Base-by-base conservation (phyloP, 2,329 filamentous ascomycete species). In the Paramyrothecium sp. region DNA sequence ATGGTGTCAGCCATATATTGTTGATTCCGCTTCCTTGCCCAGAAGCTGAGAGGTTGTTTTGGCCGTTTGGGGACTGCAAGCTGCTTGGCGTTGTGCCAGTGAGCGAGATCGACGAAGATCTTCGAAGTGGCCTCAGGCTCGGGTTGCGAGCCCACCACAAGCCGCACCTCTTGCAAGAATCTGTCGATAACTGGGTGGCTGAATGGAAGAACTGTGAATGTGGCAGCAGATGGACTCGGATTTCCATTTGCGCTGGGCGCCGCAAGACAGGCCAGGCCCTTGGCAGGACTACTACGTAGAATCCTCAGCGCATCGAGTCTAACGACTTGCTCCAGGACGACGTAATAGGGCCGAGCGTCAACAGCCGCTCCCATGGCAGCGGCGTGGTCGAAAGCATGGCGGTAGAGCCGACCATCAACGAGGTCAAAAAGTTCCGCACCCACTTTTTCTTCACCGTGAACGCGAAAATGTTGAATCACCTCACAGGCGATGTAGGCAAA, bases 1-100 rank as follows among this genome's bases (percentile, higher is more conserved):
- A 81, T 79, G 71, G 89, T 89, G 58, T 90, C 86, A 2, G 82
- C 80, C 82, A 90, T 89, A 65, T 85, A 86, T 54, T 76, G 78
- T 63, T 92, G 88, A 49, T 88, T 86, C 54, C 74, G 75, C 60
- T 74, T 79, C 54, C 69, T 71, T 7, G 77, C 69, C 23, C 58
- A 71, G 51, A 65, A 72, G 2, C 62, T 69, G 16, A 61, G 66
- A 8, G 63, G 56, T 23, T 52, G 52, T 1, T 61, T 62, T 7
- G 55, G 44, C 4, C 55, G 54, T 55, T 77, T 80, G 2, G 67
- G 62, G 23, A 82, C 78, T 3, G 86, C 61, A 0, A 78, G 75
- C 23, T 75, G 79, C 62, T 82, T 85, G 34, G 79, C 75, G 55
- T 85, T 86, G 61, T 89, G 86, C 87, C 86, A 89, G 65, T 89